Evolutionary conservation across 2,329 filamentous ascomycete genomes (phyloP).

Genomic region (Aspergillus sp.): DNA sequence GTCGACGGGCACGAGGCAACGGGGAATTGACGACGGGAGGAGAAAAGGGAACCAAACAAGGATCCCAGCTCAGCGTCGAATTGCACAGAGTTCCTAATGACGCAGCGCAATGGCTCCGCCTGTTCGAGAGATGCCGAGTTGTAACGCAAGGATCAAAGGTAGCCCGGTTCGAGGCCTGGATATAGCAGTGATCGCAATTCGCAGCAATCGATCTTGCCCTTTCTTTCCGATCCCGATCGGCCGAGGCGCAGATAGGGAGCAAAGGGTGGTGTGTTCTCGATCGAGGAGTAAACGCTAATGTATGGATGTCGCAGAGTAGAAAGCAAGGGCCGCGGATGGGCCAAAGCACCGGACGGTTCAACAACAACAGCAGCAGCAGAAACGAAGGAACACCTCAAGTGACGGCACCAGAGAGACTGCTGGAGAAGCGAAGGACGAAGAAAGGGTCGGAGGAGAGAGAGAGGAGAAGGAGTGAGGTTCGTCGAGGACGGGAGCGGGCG

Average conservation of each 20-base stretch:
- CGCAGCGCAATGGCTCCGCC: conserved; percentile 1
- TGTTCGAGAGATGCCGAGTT: conserved; percentile 4
- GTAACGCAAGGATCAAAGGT: conserved; percentile 12
- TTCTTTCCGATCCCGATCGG: conserved; percentile 12
- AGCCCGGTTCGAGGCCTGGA: background rate
- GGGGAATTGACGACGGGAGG: conserved; percentile 16
- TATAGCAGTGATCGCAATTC: background rate
- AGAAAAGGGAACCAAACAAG: conserved; percentile 9
- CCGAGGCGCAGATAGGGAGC: conserved; percentile 9
- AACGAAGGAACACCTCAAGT: background rate
- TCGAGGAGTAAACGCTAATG: conserved; percentile 5
- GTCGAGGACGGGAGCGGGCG: background rate
- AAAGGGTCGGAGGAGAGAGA: background rate
- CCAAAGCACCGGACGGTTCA: conserved; percentile 13
- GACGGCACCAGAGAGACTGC: background rate
- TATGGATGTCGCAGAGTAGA: conserved; percentile 10
- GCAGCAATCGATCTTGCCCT: background rate
- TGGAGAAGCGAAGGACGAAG: background rate
- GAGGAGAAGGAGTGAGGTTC: conserved; percentile 4
- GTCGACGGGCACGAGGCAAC: conserved; percentile 19
- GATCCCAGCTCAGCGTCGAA: background rate
- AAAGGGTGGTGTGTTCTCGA: background rate
- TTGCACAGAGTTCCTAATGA: background rate
- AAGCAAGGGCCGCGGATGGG: conserved; percentile 20
- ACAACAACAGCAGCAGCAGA: conserved; percentile 2